These are phyloP conservation scores for Nepenthes gracilis DNA, from an alignment of 148 eudicot species.

Conservation along the genomic window DNA sequence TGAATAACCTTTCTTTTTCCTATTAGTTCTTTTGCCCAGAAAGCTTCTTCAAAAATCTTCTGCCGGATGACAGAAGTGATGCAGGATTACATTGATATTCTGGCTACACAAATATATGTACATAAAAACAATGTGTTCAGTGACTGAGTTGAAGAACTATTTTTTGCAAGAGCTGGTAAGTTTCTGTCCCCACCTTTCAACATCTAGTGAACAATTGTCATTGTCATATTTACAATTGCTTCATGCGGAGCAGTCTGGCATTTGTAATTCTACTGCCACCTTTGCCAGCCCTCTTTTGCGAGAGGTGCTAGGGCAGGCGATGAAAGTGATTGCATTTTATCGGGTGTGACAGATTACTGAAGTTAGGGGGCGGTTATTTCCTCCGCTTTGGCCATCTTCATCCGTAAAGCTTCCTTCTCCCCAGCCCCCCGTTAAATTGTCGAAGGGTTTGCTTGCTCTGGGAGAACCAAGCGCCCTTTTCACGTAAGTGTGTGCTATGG, in stretches of 20 bases:
- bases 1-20: constrained; percentile 10
- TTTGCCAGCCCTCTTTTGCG: background rate
- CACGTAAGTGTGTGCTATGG: no score
- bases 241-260: no score
- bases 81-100: background rate
- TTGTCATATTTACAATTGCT: no score
- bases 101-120: constrained; percentile 2
- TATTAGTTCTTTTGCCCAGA: constrained; percentile 56
- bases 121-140: constrained; percentile 3
- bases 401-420: no score
- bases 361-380: no score
- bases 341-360: no score
- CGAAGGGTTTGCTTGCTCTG: no score
- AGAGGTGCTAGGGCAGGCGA: background rate
- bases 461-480: no score
- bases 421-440: no score
- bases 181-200: background rate
- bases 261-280: background rate
- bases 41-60: constrained; percentile 21
- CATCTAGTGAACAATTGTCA: no score
- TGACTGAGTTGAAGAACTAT: constrained; percentile 1
- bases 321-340: background rate
- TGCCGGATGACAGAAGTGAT: background rate
- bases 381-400: no score
- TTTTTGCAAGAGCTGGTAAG: constrained; percentile 8